These are phyloP conservation scores for Wickerhamiella occidentalis DNA, from an alignment of 805 yeast genomes.

Conservation along the genomic window DNA sequence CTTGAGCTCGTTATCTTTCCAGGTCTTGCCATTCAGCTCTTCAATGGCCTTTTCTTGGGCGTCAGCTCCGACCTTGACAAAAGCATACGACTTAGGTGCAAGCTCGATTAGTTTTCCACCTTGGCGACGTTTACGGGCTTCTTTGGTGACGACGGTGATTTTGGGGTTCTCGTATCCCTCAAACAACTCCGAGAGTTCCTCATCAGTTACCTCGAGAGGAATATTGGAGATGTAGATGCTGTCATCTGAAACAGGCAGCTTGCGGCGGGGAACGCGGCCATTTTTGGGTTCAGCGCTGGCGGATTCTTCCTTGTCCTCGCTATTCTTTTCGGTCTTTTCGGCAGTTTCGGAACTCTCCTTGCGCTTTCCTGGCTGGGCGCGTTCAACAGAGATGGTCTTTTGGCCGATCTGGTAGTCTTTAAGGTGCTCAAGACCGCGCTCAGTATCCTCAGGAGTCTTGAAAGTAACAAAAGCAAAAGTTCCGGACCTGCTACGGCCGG, in stretches of 20 bases:
- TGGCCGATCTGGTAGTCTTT: not conserved
- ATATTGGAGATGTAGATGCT: constrained; percentile 54
- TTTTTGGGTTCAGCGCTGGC: constrained; percentile 7
- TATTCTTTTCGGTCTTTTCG: not conserved
- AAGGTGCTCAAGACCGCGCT: not conserved
- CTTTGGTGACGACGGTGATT: constrained; percentile 24
- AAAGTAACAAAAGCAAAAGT: constrained; percentile 11
- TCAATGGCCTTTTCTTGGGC: constrained; percentile 61
- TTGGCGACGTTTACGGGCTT: constrained; percentile 12
- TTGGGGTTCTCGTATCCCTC: constrained; percentile 23
- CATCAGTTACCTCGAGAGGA: constrained; percentile 39
- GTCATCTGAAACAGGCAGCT: constrained; percentile 36
- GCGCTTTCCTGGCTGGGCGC: constrained; percentile 9
- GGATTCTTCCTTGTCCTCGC: not conserved
- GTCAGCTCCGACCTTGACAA: constrained; percentile 47
- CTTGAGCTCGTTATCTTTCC: constrained; percentile 52
- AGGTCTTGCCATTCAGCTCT: constrained; percentile 51
- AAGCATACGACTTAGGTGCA: constrained; percentile 32
- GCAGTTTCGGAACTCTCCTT: too few relatives aligned
- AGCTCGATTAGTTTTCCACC: not conserved
- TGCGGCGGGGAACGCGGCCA: constrained; percentile 12
- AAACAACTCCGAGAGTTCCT: constrained; percentile 36
- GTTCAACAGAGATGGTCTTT: not conserved
- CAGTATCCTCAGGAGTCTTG: not conserved
- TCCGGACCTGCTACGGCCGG: not conserved